Evolutionary conservation across 2,329 filamentous ascomycete species (phyloP), one percentile per base, ranked within the genome.

Genomic region (Aspergillus proliferans): DNA sequence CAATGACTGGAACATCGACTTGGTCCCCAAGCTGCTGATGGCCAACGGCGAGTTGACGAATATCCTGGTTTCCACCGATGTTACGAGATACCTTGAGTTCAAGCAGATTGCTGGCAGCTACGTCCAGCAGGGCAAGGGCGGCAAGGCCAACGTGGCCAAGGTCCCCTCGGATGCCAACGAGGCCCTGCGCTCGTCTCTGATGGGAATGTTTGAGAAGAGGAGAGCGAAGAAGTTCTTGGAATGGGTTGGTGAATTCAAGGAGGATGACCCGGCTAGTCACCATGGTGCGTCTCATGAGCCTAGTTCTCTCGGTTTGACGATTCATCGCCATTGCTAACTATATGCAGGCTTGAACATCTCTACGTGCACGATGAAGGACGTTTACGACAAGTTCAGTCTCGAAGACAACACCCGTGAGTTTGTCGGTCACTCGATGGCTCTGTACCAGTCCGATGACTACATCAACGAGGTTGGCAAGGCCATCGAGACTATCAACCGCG

Each of bases 1-100:
- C 69, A 96, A 96, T 76, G 92, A 97, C 81, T 98, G 93, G 93
- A 97, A 96, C 79, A 94, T 98, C 73, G 94, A 98, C 70, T 82
- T 98, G 53, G 91, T 98, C 44, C 92, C 93, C 60, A 98, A 98
- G 81, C 85, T 98, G 65, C 83, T 98, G 71, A 97, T 98, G 91
- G 90, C 92, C 52, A 95, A 94, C 56, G 93, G 93, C 72, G 92
- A 98, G 76, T 80, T 98, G 68, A 97, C 92, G 70, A 97, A 97
- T 76, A 96, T 98, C 66, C 84, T 98, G 67, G 90, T 96, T 56
- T 95, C 91, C 46, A 97, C 92, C 73, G 90, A 96, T 61, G 87
- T 90, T 58, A 90, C 87, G 63, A 80, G 86, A 73, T 91, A 91
- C 72, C 85, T 94, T 65, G 88, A 94, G 71, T 94, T 95, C 79